Evolutionary conservation across 1,139 yeast genomes (phyloP), one percentile per base, ranked within the genome.

Genomic region (Yarrowia galli): DNA sequence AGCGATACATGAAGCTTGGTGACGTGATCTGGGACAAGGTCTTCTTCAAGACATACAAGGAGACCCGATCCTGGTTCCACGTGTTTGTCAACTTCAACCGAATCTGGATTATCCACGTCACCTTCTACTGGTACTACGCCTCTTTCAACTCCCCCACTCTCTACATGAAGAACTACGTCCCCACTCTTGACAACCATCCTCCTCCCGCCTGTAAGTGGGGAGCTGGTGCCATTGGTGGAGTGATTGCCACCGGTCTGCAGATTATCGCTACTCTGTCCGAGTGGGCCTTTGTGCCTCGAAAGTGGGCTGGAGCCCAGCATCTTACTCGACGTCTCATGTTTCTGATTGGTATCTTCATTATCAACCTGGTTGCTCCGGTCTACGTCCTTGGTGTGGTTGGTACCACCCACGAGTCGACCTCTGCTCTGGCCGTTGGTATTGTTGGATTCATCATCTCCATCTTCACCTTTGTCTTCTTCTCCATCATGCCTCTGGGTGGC

Each of bases 251-350:
- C 71, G 76, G 85, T 68, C 86, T 95, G 76, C 97, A 95, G 81
- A 85, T 96, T 71, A 73, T 87, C 70, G 99, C 99, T 66, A 95
- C 99, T 25, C 70, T 92, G 65, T 87, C 91, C 75, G 99, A 95
- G 81, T 96, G 97, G 98, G 84, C 88, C 78, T 95, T 92, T 77
- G 99, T 95, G 71, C 99, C 99, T 71, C 89, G 98, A 82, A 88
- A 89, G 75, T 95, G 99, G 99, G 96, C 98, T 42, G 99, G 99
- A 80, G 98, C 98, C 79, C 98, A 95, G 82, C 98, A 92, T 79
- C 86, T 95, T 78, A 82, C 92, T 65, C 90, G 97, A 80, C 90
- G 99, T 78, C 83, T 95, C 75, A 76, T 88, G 82, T 90, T 93
- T 78, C 80, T 95, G 78, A 74, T 89, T 69, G 73, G 87, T 67